phyloP scores from a whole-genome alignment of 768 basidiomycete genomes.

The Daedalea quercina region DNA sequence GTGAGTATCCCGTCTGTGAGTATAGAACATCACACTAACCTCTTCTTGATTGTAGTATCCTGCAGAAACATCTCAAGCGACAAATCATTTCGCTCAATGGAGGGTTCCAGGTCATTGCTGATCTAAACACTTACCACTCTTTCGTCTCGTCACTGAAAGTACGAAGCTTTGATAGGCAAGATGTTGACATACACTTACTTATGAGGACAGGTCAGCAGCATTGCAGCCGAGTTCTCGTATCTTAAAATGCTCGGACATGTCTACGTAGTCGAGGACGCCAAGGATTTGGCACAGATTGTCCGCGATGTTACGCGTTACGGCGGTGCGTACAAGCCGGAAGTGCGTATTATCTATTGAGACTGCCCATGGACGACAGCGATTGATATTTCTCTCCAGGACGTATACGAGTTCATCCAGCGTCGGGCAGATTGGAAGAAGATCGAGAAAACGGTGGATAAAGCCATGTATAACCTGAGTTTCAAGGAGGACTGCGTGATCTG shows the following conservation, averaged over 20 bases:
- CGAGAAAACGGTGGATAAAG: slow-evolving; percentile 91
- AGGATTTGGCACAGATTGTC: slow-evolving; percentile 94
- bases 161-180: slow-evolving; percentile 3
- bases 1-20: slow-evolving; percentile 10
- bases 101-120: slow-evolving; percentile 94
- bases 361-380: not conserved
- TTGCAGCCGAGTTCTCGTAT: slow-evolving; percentile 86
- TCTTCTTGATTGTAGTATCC: slow-evolving; percentile 46
- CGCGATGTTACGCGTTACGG: slow-evolving; percentile 94
- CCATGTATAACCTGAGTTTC: slow-evolving; percentile 90
- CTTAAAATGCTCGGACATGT: slow-evolving; percentile 98
- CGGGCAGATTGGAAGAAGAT: slow-evolving; percentile 99
- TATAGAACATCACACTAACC: not conserved
- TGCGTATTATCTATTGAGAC: slow-evolving; percentile 23
- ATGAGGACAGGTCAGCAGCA: slow-evolving; percentile 51
- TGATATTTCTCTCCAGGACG: slow-evolving; percentile 43
- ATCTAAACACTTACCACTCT: slow-evolving; percentile 87
- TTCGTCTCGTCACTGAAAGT: slow-evolving; percentile 88
- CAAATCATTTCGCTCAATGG: slow-evolving; percentile 94
- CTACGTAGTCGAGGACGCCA: slow-evolving; percentile 92
- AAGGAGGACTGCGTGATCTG: slow-evolving; percentile 73
- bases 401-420: slow-evolving; percentile 94
- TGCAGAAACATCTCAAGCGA: slow-evolving; percentile 94
- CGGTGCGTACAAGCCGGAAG: slow-evolving; percentile 91
- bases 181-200: not conserved